Base-by-base conservation (phyloP, 192 early-diverging fungal genomes). In the Oehlia diaphana region DNA sequence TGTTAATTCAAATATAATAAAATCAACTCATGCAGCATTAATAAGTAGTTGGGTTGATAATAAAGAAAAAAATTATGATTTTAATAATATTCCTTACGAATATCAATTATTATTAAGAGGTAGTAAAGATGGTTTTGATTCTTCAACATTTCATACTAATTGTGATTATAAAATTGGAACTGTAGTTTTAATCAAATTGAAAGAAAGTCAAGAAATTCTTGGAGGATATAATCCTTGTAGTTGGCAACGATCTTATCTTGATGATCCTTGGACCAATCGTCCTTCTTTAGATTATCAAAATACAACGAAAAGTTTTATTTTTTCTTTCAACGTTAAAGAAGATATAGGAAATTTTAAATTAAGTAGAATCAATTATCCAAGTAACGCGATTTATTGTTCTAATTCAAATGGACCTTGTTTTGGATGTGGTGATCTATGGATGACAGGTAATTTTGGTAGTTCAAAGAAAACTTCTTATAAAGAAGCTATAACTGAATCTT, bases 181-280 rank as follows among this genome's bases (percentile, higher is more conserved):
- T 1, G 53, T 58, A 0, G 53, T 58, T 58, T 58, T 58, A 58
- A 21, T 58, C 6, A 58, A 58, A 2, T 58, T 58, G 70, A 39
- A 33, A 39, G 37, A 68, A 14, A 37, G 23, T 50, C 31, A 53
- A 49, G 28, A 53, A 50, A 23, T 78, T 49, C 14, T 78, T 16
- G 76, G 76, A 14, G 76, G 76, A 10, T 78, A 68, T 78, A 78
- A 78, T 78, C 76, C 76, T 12, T 50, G 67, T n/a, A 28, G 28
- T 31, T 78, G 76, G 76, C 26, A 49, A 50, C 65, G 65, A 67
- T 58, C 53, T 58, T 58, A 21, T 58, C 16, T 58, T 1, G 53
- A 67, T 19, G 65, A 33, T 67, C n/a, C 33, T 67, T 16, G 65
- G 65, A 35, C 65, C 7, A 9, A 16, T 33, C 14, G 16, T 33